Conservation (phyloP, 1,139 yeast genomes). For the Meyerozyma guilliermondii region DNA sequence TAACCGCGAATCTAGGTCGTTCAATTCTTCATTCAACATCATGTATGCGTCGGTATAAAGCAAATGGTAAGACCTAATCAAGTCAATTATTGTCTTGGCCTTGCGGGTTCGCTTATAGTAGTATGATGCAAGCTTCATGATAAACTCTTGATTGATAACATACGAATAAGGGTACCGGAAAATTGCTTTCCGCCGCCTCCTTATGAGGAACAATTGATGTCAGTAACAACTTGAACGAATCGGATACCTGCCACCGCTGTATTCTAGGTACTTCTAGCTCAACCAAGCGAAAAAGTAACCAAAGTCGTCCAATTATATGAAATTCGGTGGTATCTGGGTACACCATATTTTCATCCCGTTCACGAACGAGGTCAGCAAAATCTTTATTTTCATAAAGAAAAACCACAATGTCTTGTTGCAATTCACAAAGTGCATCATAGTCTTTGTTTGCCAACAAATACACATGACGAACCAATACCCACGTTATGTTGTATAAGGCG, state of each 20-base stretch:
- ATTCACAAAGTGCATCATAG: constrained; percentile 27
- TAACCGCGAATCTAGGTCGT: constrained; percentile 5
- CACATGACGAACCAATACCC: constrained; percentile 25
- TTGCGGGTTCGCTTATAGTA: constrained; percentile 21
- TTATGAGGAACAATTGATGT: constrained; percentile 24
- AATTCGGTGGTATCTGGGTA: constrained; percentile 15
- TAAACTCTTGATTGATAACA: constrained; percentile 11
- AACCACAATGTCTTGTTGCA: constrained; percentile 23
- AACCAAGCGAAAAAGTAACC: constrained; percentile 26
- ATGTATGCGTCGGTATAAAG: constrained; percentile 16
- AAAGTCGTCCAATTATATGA: constrained; percentile 18
- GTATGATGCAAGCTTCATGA: constrained; percentile 18
- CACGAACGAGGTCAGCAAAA: neutral
- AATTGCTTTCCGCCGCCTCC: constrained; percentile 10
- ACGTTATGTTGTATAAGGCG: constrained; percentile 21
- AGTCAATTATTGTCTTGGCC: constrained; percentile 11
- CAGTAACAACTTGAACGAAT: constrained; percentile 24
- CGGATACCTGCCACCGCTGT: constrained; percentile 26
- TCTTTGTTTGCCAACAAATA: constrained; percentile 20
- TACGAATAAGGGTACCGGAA: constrained; percentile 14
- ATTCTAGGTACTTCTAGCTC: constrained; percentile 28
- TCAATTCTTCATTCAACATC: constrained; percentile 6
- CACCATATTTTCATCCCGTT: constrained; percentile 1
- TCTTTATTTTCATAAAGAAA: constrained; percentile 11
- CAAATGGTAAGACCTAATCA: constrained; percentile 17